These are phyloP conservation scores for Vigna unguiculata DNA, from an alignment of 306 rosid species.

Conservation along the genomic window DNA sequence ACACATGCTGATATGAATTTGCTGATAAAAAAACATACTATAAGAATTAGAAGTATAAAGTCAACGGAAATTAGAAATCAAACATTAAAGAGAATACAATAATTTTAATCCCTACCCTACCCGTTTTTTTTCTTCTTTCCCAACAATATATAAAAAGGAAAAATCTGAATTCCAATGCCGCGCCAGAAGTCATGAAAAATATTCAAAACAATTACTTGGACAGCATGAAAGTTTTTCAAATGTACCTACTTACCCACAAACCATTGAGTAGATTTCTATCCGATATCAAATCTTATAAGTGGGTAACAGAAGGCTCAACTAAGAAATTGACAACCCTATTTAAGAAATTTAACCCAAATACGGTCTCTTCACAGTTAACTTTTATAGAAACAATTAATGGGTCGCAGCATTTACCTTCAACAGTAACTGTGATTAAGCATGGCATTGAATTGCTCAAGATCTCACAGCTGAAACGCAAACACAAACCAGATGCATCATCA, in stretches of 20 bases:
- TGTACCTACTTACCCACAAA: slow-evolving; percentile 27
- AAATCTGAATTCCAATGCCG: slow-evolving; percentile 7
- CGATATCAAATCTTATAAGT: slow-evolving; percentile 40
- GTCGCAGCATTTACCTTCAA: slow-evolving; percentile 89
- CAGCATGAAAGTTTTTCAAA: slow-evolving; percentile 4
- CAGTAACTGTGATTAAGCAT: slow-evolving; percentile 75
- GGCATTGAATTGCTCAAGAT: slow-evolving; percentile 76
- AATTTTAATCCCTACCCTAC: neutral
- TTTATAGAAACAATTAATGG: slow-evolving; percentile 71
- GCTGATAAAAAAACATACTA: neutral
- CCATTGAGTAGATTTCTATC: slow-evolving; percentile 37
- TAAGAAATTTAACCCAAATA: slow-evolving; percentile 89
- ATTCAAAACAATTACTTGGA: slow-evolving; percentile 10
- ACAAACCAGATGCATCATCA: slow-evolving; percentile 89
- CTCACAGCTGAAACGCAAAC: slow-evolving; percentile 86
- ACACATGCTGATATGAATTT: slow-evolving; percentile 3
- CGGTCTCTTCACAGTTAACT: slow-evolving; percentile 96
- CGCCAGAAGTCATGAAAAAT: slow-evolving; percentile 5
- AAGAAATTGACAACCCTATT: slow-evolving; percentile 83
- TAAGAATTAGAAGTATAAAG: slow-evolving; percentile 12
- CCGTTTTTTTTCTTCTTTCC: slow-evolving; percentile 6
- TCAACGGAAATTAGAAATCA: neutral
- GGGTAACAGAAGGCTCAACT: slow-evolving; percentile 60
- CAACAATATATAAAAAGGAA: slow-evolving; percentile 1
- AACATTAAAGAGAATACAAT: slow-evolving; percentile 7